Conservation (phyloP, 163 green algal species). For the Trebouxiophyceae sp. region DNA sequence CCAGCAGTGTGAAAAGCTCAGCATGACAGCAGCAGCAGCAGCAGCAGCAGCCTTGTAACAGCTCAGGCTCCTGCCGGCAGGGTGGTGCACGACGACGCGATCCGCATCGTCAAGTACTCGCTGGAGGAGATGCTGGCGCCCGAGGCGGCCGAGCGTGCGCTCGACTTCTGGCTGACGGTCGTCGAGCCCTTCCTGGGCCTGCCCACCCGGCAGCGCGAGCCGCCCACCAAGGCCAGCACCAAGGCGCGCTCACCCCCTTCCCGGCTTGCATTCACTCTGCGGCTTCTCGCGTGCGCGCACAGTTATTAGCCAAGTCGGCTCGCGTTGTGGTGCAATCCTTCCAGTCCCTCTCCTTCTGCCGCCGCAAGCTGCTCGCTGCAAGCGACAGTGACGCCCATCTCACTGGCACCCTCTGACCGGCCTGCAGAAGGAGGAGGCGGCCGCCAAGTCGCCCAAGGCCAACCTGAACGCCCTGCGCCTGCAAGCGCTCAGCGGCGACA, state of each 20-base stretch:
- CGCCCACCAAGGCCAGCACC: too few relatives aligned
- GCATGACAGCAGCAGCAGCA: too few relatives aligned
- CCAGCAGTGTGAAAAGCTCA: too few relatives aligned
- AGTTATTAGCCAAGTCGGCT: too few relatives aligned
- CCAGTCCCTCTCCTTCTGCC: too few relatives aligned
- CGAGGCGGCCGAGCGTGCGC: conserved; percentile 29
- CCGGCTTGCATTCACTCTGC: too few relatives aligned
- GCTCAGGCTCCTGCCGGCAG: not conserved
- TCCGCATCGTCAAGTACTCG: conserved; percentile 71
- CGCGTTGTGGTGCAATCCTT: too few relatives aligned
- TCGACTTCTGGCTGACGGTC: conserved; percentile 70
- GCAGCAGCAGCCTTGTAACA: not conserved
- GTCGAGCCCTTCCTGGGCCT: conserved; percentile 87
- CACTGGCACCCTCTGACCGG: too few relatives aligned
- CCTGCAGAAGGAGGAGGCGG: conserved; percentile 22
- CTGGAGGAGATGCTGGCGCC: conserved; percentile 65
- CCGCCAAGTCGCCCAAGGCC: conserved; percentile 10
- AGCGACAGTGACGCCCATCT: too few relatives aligned
- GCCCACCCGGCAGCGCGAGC: conserved; percentile 25
- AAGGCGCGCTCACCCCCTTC: too few relatives aligned
- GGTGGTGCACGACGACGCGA: conserved; percentile 67
- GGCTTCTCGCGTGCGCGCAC: too few relatives aligned
- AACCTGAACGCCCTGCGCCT: not conserved
- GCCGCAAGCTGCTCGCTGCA: too few relatives aligned
- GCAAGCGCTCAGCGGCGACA: not conserved